Conservation (phyloP, 1,139 yeast genomes). For the Suhomyces coccinellae region DNA sequence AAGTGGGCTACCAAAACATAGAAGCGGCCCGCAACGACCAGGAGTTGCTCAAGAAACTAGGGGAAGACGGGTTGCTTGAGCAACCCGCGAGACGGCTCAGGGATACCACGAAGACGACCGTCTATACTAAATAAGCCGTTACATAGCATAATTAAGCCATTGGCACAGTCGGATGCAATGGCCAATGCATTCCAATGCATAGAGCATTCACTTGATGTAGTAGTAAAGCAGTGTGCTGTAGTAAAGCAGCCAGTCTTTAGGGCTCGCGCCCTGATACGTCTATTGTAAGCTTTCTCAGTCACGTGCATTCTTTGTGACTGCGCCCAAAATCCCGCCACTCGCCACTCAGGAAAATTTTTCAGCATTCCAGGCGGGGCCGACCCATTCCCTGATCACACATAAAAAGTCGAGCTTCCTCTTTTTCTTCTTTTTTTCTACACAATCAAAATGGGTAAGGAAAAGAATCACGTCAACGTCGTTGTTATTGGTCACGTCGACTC, state of each 20-base stretch:
- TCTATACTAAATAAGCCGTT: conserved; percentile 7
- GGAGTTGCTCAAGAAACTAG: conserved; percentile 30
- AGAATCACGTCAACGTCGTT: conserved; percentile 98
- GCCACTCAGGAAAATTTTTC: conserved; percentile 10
- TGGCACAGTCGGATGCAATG: no score
- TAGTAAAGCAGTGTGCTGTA: not conserved
- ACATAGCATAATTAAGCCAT: not conserved
- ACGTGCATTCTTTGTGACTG: conserved; percentile 3
- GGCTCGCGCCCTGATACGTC: conserved; percentile 6
- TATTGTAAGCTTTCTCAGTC: not conserved
- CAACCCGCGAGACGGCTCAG: conserved; percentile 11
- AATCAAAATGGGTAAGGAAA: conserved; percentile 73
- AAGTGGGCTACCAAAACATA: conserved; percentile 34
- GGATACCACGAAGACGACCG: conserved; percentile 5
- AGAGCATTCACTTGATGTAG: no score
- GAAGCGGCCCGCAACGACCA: conserved; percentile 30
- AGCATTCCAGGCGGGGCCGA: conserved; percentile 13
- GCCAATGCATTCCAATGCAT: no score
- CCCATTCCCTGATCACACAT: conserved; percentile 9
- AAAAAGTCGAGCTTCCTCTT: conserved; percentile 10
- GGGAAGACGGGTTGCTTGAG: conserved; percentile 14
- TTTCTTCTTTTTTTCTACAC: conserved; percentile 10
- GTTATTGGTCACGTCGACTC: conserved; percentile 59
- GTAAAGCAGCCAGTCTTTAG: not conserved
- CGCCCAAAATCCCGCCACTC: conserved; percentile 2